Conservation (phyloP, 768 basidiomycete genomes). For the Agaricus blazei region DNA sequence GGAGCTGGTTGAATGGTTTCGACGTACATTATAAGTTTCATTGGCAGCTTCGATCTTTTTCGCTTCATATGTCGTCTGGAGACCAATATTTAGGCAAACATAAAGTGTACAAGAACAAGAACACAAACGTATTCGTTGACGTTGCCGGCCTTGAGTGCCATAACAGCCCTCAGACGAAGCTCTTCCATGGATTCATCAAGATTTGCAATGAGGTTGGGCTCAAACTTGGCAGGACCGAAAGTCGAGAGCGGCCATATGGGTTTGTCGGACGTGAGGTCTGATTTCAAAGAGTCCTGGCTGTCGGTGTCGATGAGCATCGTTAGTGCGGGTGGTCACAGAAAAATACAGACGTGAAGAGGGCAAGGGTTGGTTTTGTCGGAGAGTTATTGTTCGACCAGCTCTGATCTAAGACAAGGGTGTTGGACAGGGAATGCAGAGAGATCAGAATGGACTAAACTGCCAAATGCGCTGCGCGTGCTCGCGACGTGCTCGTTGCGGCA, state of each 20-base stretch:
- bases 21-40: slow-evolving; percentile 34
- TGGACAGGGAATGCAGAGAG: neutral
- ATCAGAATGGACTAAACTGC: slow-evolving; percentile 33
- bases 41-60: slow-evolving; percentile 51
- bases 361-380: slow-evolving; percentile 16
- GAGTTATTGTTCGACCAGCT: slow-evolving; percentile 30
- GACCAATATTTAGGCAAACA: slow-evolving; percentile 14
- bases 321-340: neutral
- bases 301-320: neutral
- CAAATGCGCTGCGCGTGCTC: slow-evolving; percentile 34
- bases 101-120: neutral
- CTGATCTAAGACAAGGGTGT: slow-evolving; percentile 24
- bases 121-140: slow-evolving; percentile 63
- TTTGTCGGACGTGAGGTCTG: slow-evolving; percentile 66
- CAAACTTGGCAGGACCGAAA: slow-evolving; percentile 73
- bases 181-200: slow-evolving; percentile 80
- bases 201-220: slow-evolving; percentile 58
- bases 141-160: slow-evolving; percentile 50
- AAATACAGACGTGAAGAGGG: slow-evolving; percentile 35
- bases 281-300: slow-evolving; percentile 58
- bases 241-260: slow-evolving; percentile 78
- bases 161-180: slow-evolving; percentile 58
- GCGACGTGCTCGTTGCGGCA: slow-evolving; percentile 66
- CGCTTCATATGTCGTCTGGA: slow-evolving; percentile 50
- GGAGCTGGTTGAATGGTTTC: neutral